These are phyloP conservation scores for Micractinium conductrix DNA, from an alignment of 139 green algal genomes.

Conservation along the genomic window DNA sequence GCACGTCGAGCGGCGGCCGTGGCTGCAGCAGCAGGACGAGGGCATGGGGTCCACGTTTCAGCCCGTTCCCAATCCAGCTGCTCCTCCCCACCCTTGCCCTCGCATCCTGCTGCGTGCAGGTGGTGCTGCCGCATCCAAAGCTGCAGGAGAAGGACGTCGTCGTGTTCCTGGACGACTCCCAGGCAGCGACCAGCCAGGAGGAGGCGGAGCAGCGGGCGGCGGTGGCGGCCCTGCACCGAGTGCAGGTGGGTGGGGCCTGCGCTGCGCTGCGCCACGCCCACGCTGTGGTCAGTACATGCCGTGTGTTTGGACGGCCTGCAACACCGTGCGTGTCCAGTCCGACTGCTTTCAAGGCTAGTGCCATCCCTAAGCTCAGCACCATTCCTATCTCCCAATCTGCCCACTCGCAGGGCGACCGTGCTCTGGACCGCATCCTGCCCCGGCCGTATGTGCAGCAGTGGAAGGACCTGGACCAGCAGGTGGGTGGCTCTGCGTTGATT, in stretches of 20 bases:
- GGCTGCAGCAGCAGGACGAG: no score
- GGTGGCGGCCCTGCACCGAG: constrained; percentile 70
- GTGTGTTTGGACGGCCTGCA: no score
- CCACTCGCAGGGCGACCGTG: constrained; percentile 56
- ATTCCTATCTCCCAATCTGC: no score
- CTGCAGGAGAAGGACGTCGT: constrained; percentile 72
- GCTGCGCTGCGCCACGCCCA: no score
- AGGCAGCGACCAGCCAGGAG: constrained; percentile 45
- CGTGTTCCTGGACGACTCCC: constrained; percentile 66
- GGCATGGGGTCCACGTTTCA: no score
- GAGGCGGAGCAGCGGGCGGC: constrained; percentile 74
- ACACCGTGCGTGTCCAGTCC: no score
- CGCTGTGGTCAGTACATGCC: no score
- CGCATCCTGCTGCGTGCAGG: constrained; percentile 38
- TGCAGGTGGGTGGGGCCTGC: no score
- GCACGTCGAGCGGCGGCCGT: no score
- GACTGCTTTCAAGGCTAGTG: no score
- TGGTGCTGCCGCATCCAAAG: constrained; percentile 80
- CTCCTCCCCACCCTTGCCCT: not conserved
- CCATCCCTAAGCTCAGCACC: no score
- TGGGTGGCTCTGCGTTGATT: no score
- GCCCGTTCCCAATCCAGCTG: not conserved
- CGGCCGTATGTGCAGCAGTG: constrained; percentile 59
- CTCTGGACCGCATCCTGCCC: constrained; percentile 71
- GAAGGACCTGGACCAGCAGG: constrained; percentile 51